Conservation (phyloP, 306 rosid species). For the Castanea crenata region DNA sequence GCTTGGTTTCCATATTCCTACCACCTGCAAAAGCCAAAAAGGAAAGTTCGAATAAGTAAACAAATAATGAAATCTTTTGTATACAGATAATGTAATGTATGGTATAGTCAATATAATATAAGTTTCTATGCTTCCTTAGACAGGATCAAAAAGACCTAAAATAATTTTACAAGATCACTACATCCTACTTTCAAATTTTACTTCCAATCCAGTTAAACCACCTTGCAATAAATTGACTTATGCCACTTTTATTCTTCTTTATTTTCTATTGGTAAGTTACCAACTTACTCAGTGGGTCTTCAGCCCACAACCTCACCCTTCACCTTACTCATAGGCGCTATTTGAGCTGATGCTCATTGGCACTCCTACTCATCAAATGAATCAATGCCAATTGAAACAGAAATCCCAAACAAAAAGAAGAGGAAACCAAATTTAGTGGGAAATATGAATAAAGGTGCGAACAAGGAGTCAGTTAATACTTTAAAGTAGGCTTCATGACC, state of each 20-base stretch:
- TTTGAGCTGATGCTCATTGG: too few relatives aligned
- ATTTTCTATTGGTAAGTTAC: too few relatives aligned
- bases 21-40: constrained; percentile 46
- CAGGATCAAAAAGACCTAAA: neutral
- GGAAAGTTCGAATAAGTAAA: constrained; percentile 16
- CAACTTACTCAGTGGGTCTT: too few relatives aligned
- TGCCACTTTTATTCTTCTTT: neutral
- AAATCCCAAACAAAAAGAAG: neutral
- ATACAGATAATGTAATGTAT: neutral
- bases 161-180: neutral
- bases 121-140: neutral
- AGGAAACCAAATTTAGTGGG: neutral
- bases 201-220: neutral
- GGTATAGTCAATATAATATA: neutral
- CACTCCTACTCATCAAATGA: too few relatives aligned
- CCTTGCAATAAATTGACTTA: neutral
- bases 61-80: neutral
- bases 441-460: neutral
- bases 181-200: neutral
- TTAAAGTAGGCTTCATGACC: neutral
- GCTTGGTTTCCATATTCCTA: constrained; percentile 35
- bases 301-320: too few relatives aligned
- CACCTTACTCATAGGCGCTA: too few relatives aligned
- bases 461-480: neutral
- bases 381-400: neutral